These are phyloP conservation scores for Ottelia alismoides DNA, from an alignment of 106 monocot species.

Conservation along the genomic window DNA sequence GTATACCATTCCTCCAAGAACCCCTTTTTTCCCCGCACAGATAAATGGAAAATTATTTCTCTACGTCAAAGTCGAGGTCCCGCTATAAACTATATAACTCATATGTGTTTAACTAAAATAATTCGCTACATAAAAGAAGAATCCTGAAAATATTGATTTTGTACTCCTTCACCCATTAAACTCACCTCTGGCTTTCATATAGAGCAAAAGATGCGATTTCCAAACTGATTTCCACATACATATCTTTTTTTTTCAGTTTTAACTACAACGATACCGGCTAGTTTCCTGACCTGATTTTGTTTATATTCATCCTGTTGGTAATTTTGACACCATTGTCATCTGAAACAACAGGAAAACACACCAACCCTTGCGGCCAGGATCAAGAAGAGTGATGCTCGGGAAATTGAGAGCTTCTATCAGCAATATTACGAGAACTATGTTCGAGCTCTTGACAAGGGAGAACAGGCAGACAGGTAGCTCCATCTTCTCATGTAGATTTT, in stretches of 20 bases:
- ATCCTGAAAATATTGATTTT: not conserved
- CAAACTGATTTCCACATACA: too few species aligned
- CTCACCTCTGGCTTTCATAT: not conserved
- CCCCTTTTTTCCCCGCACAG: too few species aligned
- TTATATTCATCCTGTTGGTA: too few species aligned
- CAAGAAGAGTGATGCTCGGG: constrained; percentile 95
- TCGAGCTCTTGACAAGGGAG: constrained; percentile 82
- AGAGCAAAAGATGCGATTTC: not conserved
- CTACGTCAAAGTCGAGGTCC: too few species aligned
- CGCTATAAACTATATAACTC: too few species aligned
- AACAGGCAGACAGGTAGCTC: constrained; percentile 85
- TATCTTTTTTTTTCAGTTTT: too few species aligned
- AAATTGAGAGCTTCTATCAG: constrained; percentile 98
- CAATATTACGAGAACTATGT: constrained; percentile 97
- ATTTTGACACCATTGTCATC: too few species aligned
- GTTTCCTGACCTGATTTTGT: constrained; percentile 3
- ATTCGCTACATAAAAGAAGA: not conserved
- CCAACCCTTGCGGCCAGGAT: constrained; percentile 79
- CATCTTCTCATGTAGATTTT: too few species aligned
- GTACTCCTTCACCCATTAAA: not conserved
- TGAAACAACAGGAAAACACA: constrained; percentile 58
- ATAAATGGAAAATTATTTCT: too few species aligned
- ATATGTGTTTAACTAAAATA: too few species aligned
- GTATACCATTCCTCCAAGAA: not conserved
- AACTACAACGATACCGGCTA: too few species aligned